Base-by-base conservation (phyloP, 257 asterid genomes). In the Fraxinus cuspidata region DNA sequence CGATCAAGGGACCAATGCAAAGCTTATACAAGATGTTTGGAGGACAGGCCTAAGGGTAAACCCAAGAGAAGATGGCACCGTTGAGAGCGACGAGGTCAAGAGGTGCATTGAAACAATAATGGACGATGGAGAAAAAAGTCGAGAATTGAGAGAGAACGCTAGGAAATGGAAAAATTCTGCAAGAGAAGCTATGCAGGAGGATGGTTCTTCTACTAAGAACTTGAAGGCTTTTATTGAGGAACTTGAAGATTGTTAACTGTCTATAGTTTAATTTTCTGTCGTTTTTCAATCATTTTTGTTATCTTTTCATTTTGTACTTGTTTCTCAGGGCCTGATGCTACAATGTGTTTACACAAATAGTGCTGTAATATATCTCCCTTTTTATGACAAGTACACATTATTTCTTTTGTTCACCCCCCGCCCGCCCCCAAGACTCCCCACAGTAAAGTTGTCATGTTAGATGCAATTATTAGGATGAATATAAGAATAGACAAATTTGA, bases 11-110 rank as follows among this genome's bases (percentile, higher is more conserved):
- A 87, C 92, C 0, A 90, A 87, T 53, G 89, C 90, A 0, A 90
- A 89, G 89, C 23, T 89, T 84, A 73, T 87, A 1, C 87, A 87
- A 37, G 91, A 89, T 13, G 89, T 82, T 64, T 90, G 96, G 96
- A 67, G 51, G 79, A 76, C 42, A 0, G 93, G 96, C 11, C 77
- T 86, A 8, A 82, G 92, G n/a, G 95, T 87, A 47, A 72, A 51
- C 31, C 64, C 12, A 7, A 53, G n/a, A 11, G 79, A 67, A 53
- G 65, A 70, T 16, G 89, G 88, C 47, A 31, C 65, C 32, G 89
- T 86, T 5, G 85, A 83, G 82, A 78, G 90, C 32, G 83, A 72
- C 12, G 96, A 90, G 85, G 81, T 89, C 4, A 71, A 66, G 75
- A 83, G 86, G 75, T 90, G 93, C 32, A 78, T 90, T 72, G 90